Percentiles rank a stretch among this genome's conserved stretches.
Evolutionary conservation across 345 rosid genomes (phyloP).

Genomic region (Citropsis articulata): DNA sequence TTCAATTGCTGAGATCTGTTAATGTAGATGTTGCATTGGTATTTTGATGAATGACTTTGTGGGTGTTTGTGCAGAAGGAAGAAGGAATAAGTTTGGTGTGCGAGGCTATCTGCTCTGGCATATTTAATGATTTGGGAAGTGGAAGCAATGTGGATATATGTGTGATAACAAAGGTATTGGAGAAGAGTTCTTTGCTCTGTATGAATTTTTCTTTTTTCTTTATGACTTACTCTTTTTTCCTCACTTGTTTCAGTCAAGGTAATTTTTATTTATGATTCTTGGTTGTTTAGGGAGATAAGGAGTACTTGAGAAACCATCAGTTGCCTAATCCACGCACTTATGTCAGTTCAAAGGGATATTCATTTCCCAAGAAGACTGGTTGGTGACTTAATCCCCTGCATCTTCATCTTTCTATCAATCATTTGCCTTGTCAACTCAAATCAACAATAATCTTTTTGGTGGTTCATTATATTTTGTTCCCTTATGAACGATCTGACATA

Average conservation of each 20-base stretch:
- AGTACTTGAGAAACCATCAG: conserved; percentile 68
- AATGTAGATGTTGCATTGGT: not conserved
- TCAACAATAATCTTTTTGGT: not conserved
- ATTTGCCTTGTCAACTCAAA: not conserved
- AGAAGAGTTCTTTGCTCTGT: not conserved
- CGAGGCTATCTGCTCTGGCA: conserved; percentile 73
- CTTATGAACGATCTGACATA: not conserved
- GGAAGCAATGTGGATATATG: conserved; percentile 88
- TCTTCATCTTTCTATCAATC: not conserved
- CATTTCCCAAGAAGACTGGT: conserved; percentile 72
- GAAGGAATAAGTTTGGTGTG: conserved; percentile 63
- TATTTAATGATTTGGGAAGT: conserved; percentile 78
- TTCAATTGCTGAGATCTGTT: not conserved
- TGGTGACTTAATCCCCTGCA: conserved; percentile 4
- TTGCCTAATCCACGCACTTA: conserved; percentile 70
- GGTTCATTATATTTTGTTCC: not conserved
- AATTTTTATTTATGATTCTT: conserved; percentile 5
- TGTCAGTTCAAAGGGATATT: conserved; percentile 46
- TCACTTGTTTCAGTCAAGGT: not conserved
- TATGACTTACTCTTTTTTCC: not conserved
- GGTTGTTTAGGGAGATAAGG: conserved; percentile 51
- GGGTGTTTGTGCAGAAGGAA: conserved; percentile 42
- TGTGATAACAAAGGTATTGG: conserved; percentile 68
- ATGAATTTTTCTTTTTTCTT: not conserved
- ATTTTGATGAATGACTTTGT: not conserved